These are phyloP conservation scores for Pyrenophora tritici-repentis DNA, from an alignment of 2,329 filamentous ascomycete species.

Conservation along the genomic window DNA sequence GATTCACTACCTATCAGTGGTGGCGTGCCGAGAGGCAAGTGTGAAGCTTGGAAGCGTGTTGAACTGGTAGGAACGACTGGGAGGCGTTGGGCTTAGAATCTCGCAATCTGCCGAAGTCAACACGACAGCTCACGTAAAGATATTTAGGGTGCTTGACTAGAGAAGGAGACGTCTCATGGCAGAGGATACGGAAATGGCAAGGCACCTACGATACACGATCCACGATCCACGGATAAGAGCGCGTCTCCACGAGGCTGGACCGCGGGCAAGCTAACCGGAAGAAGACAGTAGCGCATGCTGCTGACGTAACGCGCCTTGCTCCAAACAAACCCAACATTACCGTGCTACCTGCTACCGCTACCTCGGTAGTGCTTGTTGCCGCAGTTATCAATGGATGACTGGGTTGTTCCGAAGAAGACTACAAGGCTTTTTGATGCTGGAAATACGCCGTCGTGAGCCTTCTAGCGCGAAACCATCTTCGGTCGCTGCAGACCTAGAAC, in stretches of 20 bases:
- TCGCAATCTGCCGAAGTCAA: too few species aligned
- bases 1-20: background rate
- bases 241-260: conserved; percentile 1
- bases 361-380: too few species aligned
- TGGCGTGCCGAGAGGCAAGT: background rate
- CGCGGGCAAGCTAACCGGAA: conserved; percentile 11
- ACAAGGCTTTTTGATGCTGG: too few species aligned
- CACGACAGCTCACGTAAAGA: too few species aligned
- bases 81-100: background rate
- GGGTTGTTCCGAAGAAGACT: too few species aligned
- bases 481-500: background rate
- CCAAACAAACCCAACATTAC: background rate
- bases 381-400: too few species aligned
- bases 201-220: background rate
- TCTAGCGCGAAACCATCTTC: background rate
- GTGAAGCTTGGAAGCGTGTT: too few species aligned
- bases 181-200: background rate
- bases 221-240: background rate
- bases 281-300: background rate
- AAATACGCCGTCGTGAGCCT: too few species aligned
- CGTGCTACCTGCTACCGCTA: too few species aligned
- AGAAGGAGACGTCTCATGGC: too few species aligned
- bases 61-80: background rate
- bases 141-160: too few species aligned
- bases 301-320: conserved; percentile 13